phyloP scores from a whole-genome alignment of 345 rosid species.

The Brassica carinata region DNA sequence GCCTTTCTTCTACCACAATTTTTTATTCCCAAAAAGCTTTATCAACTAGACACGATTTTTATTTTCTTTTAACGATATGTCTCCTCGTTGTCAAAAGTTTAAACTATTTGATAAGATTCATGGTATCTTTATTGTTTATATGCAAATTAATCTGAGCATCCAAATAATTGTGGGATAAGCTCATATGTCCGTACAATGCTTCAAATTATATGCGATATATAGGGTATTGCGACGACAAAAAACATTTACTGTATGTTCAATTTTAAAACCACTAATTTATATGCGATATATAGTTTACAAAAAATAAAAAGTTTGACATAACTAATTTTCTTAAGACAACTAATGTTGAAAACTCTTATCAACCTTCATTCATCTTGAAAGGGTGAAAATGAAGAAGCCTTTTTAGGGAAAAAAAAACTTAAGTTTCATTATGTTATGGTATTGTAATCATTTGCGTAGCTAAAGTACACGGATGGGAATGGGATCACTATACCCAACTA shows the following conservation, averaged over 20 bases:
- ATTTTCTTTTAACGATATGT: background rate
- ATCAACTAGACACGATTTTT: constrained; percentile 22
- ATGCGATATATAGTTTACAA: too few species aligned
- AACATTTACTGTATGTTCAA: background rate
- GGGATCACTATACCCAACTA: background rate
- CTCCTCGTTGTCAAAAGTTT: constrained; percentile 25
- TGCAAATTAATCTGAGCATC: constrained; percentile 6
- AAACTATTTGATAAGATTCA: constrained; percentile 5
- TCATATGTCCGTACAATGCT: constrained; percentile 8
- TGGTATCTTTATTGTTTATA: background rate
- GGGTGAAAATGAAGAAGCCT: background rate
- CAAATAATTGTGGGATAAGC: constrained; percentile 9
- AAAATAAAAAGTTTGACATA: background rate
- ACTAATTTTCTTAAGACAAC: background rate
- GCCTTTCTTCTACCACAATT: constrained; percentile 47
- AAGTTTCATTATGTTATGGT: background rate
- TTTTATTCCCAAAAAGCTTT: constrained; percentile 28
- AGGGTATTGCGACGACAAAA: background rate
- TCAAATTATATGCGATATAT: constrained; percentile 12
- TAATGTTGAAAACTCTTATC: background rate
- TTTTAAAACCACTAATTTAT: background rate
- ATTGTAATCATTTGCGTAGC: background rate
- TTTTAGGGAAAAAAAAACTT: too few species aligned
- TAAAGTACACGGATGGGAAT: background rate
- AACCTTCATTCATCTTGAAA: background rate